phyloP scores from a whole-genome alignment of 805 yeast species.

The Saccharomycopsis javanensis region DNA sequence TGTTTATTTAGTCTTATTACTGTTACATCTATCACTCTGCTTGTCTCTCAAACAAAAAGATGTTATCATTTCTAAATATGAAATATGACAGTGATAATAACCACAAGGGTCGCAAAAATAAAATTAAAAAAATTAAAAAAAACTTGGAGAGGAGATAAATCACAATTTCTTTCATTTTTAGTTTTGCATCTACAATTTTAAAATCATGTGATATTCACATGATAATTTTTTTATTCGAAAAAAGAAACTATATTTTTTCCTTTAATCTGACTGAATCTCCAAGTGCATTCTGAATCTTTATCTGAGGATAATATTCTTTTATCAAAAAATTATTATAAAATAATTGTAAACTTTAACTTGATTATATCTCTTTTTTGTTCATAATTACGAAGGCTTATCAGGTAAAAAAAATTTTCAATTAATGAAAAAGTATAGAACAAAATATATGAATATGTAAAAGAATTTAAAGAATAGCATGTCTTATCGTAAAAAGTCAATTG shows the following conservation, averaged over 20 bases:
- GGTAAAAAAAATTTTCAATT: background rate
- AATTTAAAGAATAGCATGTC: background rate
- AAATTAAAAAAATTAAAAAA: background rate
- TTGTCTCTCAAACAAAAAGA: too few species aligned
- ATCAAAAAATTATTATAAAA: background rate
- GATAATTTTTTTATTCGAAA: background rate
- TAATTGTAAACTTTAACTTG: background rate
- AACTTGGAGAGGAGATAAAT: background rate
- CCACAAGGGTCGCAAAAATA: background rate
- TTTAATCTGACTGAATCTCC: background rate
- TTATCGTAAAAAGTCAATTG: background rate
- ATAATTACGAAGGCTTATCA: too few species aligned
- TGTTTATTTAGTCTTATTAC: background rate
- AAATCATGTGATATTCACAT: background rate
- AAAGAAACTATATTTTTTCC: background rate
- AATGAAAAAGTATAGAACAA: background rate
- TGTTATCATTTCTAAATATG: background rate
- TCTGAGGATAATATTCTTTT: background rate
- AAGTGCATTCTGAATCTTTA: background rate
- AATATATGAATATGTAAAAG: background rate
- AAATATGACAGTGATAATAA: background rate
- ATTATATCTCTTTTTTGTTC: background rate
- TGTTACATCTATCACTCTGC: background rate
- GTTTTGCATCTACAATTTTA: background rate
- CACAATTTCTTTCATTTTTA: background rate